phyloP scores from a whole-genome alignment of 1,284 basidiomycete species.

The Apiotrichum gracile region DNA sequence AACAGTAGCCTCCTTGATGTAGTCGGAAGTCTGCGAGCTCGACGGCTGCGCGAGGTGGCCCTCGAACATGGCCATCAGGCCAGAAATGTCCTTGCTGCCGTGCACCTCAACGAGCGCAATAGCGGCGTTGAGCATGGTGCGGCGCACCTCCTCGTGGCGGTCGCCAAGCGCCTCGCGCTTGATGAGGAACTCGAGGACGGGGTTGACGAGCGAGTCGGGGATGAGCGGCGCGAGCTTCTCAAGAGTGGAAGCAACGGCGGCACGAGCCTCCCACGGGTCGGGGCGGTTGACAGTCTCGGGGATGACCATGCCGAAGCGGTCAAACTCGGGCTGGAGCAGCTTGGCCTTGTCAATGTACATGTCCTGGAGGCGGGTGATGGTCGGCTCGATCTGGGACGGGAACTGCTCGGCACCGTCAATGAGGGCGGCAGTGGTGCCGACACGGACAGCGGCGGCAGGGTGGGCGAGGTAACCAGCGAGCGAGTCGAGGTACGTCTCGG shows the following conservation, averaged over 20 bases:
- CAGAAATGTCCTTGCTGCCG: slow-evolving; percentile 66
- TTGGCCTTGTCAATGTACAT: slow-evolving; percentile 86
- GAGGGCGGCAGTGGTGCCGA: slow-evolving; percentile 65
- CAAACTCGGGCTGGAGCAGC: slow-evolving; percentile 80
- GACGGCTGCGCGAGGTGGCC: slow-evolving; percentile 62
- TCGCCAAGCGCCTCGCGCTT: slow-evolving; percentile 82
- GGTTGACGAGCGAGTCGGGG: slow-evolving; percentile 60
- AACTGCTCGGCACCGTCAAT: slow-evolving; percentile 70
- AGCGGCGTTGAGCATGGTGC: slow-evolving; percentile 81
- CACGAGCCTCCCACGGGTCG: slow-evolving; percentile 86
- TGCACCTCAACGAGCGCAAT: slow-evolving; percentile 76
- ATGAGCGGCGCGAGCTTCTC: slow-evolving; percentile 66
- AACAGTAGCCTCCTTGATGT: slow-evolving; percentile 90
- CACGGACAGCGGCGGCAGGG: slow-evolving; percentile 73
- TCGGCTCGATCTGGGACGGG: slow-evolving; percentile 61
- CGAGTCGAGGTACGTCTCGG: slow-evolving; percentile 62
- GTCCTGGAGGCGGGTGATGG: slow-evolving; percentile 54
- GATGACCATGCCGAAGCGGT: slow-evolving; percentile 90
- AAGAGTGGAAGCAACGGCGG: slow-evolving; percentile 70
- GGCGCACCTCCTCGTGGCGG: slow-evolving; percentile 70
- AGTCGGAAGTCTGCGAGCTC: slow-evolving; percentile 69
- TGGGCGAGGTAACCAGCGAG: slow-evolving; percentile 72
- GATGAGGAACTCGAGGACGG: slow-evolving; percentile 85
- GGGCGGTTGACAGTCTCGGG: slow-evolving; percentile 77
- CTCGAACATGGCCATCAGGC: slow-evolving; percentile 82